Evolutionary conservation across 1,284 basidiomycete genomes (phyloP).

Genomic region (Schizophyllum amplum): DNA sequence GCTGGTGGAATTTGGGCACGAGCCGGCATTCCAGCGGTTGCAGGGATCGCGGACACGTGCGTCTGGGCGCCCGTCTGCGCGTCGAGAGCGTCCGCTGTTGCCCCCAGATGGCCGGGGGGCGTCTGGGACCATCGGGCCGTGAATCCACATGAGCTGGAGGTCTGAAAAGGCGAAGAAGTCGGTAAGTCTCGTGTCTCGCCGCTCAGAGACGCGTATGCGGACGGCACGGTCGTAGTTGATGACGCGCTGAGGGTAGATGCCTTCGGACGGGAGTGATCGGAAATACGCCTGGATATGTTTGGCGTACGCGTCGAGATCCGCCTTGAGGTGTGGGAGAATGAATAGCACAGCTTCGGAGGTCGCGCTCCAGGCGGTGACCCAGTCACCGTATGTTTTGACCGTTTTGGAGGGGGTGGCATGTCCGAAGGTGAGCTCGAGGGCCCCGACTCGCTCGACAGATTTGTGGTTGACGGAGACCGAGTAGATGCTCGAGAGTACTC

Average conservation of each 20-base stretch:
- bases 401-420: slow-evolving; percentile 10
- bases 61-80: too few species aligned
- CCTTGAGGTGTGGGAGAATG: slow-evolving; percentile 19
- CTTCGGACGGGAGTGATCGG: slow-evolving; percentile 5
- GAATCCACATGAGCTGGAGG: slow-evolving; percentile 11
- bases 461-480: slow-evolving; percentile 11
- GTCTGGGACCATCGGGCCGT: slow-evolving; percentile 14
- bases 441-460: slow-evolving; percentile 13
- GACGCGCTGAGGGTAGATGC: slow-evolving; percentile 11
- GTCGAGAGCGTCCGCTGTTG: neutral
- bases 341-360: slow-evolving; percentile 14
- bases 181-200: slow-evolving; percentile 17
- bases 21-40: neutral
- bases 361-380: slow-evolving; percentile 20
- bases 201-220: slow-evolving; percentile 15
- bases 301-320: slow-evolving; percentile 19
- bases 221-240: slow-evolving; percentile 23
- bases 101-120: slow-evolving; percentile 7
- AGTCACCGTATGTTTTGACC: slow-evolving; percentile 18
- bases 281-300: slow-evolving; percentile 19
- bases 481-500: slow-evolving; percentile 16
- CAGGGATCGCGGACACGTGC: neutral
- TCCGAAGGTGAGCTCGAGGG: slow-evolving; percentile 13
- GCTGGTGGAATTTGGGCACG: neutral
- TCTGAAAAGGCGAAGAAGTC: slow-evolving; percentile 11